Conservation (phyloP, 179 eudicot genomes). For the Vitellaria paradoxa region DNA sequence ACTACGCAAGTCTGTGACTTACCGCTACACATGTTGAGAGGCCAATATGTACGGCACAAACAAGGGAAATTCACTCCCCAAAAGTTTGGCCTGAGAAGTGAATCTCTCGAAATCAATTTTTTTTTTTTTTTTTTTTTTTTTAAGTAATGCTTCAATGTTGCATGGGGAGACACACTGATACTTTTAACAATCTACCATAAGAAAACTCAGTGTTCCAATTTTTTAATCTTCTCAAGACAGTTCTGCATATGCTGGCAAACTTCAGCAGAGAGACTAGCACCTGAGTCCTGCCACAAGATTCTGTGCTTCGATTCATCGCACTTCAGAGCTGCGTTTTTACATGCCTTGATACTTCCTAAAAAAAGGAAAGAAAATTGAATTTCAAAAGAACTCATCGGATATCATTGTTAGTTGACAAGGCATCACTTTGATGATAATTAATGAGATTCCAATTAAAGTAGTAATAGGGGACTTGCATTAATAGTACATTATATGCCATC, state of each 20-base stretch:
- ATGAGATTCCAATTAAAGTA: background rate
- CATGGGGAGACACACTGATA: no score
- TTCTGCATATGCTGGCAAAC: constrained; percentile 56
- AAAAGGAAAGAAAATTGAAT: background rate
- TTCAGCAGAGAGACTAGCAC: constrained; percentile 44
- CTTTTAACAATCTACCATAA: no score
- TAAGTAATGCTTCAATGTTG: no score
- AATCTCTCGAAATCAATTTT: no score
- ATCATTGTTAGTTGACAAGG: background rate
- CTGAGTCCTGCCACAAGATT: constrained; percentile 54
- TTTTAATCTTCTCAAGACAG: constrained; percentile 61
- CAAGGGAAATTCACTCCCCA: no score
- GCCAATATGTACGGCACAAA: no score
- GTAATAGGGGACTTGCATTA: no score
- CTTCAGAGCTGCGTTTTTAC: constrained; percentile 70
- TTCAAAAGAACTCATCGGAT: constrained; percentile 4
- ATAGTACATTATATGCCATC: background rate
- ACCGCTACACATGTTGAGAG: no score
- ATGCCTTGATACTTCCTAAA: constrained; percentile 76
- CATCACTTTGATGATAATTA: background rate
- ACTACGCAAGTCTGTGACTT: no score
- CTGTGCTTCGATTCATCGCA: constrained; percentile 74
- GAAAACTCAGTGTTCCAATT: constrained; percentile 26
- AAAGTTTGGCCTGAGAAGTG: no score
- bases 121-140: no score